Evolutionary conservation across 1,284 basidiomycete genomes (phyloP).

Genomic region (Peniophora sp.): DNA sequence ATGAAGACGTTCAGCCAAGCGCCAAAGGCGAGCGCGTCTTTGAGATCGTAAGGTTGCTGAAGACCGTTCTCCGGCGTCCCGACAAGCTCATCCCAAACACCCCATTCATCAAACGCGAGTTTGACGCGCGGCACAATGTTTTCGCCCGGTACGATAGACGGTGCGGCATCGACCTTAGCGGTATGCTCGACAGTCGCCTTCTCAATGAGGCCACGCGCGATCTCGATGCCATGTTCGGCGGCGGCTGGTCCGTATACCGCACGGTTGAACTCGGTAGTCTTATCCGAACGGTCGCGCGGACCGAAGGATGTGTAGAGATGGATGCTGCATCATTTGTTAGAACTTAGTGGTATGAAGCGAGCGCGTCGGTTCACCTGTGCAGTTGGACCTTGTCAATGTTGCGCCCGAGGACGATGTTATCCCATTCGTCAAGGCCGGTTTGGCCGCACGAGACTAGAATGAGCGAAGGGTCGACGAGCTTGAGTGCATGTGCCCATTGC

Average conservation of each 20-base stretch:
- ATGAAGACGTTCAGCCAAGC: slow-evolving; percentile 62
- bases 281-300: slow-evolving; percentile 15
- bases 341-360: too few relatives aligned
- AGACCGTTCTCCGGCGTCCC: slow-evolving; percentile 42
- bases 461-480: slow-evolving; percentile 51
- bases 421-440: slow-evolving; percentile 33
- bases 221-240: slow-evolving; percentile 40
- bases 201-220: slow-evolving; percentile 36
- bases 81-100: slow-evolving; percentile 39
- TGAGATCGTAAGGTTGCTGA: slow-evolving; percentile 53
- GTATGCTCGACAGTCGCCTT: slow-evolving; percentile 14
- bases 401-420: slow-evolving; percentile 24
- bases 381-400: slow-evolving; percentile 26
- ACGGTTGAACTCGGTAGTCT: slow-evolving; percentile 17
- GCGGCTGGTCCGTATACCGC: slow-evolving; percentile 29
- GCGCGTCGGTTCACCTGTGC: slow-evolving; percentile 16
- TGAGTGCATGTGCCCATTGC: slow-evolving; percentile 59
- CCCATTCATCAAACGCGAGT: slow-evolving; percentile 49
- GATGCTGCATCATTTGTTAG: slow-evolving; percentile 8
- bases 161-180: not conserved
- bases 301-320: slow-evolving; percentile 22
- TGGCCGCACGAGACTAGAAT: slow-evolving; percentile 55
- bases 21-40: slow-evolving; percentile 52
- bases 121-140: slow-evolving; percentile 14
- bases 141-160: not conserved